These are phyloP conservation scores for Fusarium nygamai DNA, from an alignment of 2,329 filamentous ascomycete species.

Conservation along the genomic window DNA sequence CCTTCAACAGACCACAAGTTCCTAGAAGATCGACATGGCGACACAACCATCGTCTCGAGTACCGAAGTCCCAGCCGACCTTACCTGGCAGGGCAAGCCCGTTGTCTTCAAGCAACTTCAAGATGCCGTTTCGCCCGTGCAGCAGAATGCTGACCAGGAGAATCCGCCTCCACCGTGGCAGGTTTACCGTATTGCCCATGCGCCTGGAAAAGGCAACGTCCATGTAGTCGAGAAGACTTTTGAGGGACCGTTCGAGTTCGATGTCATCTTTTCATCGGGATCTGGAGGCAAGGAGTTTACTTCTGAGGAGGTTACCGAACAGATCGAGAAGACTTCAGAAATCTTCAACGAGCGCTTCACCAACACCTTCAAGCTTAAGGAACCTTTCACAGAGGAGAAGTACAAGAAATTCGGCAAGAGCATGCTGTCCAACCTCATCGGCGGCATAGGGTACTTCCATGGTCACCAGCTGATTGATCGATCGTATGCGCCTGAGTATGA, in stretches of 20 bases:
- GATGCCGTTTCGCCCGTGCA: conserved; percentile 61
- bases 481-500: conserved; percentile 94
- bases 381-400: conserved; percentile 79
- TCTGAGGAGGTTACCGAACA: conserved; percentile 74
- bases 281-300: conserved; percentile 64
- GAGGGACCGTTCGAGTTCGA: conserved; percentile 93
- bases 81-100: conserved; percentile 85
- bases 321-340: conserved; percentile 71
- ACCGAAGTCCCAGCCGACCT: conserved; percentile 71
- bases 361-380: conserved; percentile 72
- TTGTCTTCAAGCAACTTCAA: conserved; percentile 65
- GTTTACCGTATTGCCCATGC: conserved; percentile 81
- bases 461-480: conserved; percentile 86
- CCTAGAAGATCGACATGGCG: conserved; percentile 74
- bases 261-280: conserved; percentile 85
- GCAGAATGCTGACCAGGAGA: conserved; percentile 61
- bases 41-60: conserved; percentile 80
- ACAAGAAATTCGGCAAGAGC: conserved; percentile 82
- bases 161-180: conserved; percentile 85
- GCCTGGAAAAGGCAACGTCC: conserved; percentile 79
- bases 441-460: conserved; percentile 95
- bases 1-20: conserved; percentile 72
- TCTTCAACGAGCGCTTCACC: conserved; percentile 80
- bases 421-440: conserved; percentile 95
- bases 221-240: conserved; percentile 92